A percentile compares a stretch with the other conserved stretches of the same genome.
phyloP scores from a whole-genome alignment of 2,329 filamentous ascomycete species.

The Nigrospora osmanthi region DNA sequence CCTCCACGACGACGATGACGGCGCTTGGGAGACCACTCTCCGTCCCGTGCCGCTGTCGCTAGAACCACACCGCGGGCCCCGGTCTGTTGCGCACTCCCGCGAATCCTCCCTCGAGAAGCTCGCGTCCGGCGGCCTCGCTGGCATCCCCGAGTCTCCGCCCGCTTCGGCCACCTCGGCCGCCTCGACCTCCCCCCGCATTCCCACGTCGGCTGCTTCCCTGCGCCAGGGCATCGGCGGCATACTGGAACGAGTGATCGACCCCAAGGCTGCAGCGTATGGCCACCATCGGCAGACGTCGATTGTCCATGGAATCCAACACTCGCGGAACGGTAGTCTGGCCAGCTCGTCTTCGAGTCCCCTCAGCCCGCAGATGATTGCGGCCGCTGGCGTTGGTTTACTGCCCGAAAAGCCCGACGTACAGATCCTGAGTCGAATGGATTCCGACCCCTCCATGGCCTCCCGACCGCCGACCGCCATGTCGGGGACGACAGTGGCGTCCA shows the following conservation, averaged over 20 bases:
- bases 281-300: slow-evolving; percentile 97
- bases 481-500: slow-evolving; percentile 27
- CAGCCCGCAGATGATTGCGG: slow-evolving; percentile 78
- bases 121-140: slow-evolving; percentile 23
- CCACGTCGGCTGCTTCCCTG: slow-evolving; percentile 26
- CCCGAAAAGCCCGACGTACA: slow-evolving; percentile 45
- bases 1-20: slow-evolving; percentile 33
- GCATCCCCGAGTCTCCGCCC: slow-evolving; percentile 22
- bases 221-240: slow-evolving; percentile 32
- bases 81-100: slow-evolving; percentile 43
- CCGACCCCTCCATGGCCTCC: slow-evolving; percentile 28
- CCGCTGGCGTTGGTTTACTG: slow-evolving; percentile 49
- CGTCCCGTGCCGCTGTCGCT: slow-evolving; percentile 30
- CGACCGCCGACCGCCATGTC: slow-evolving; percentile 42
- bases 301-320: slow-evolving; percentile 92
- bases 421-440: slow-evolving; percentile 36
- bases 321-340: slow-evolving; percentile 77
- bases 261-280: slow-evolving; percentile 56
- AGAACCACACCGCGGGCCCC: slow-evolving; percentile 22
- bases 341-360: slow-evolving; percentile 77
- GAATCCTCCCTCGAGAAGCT: slow-evolving; percentile 52
- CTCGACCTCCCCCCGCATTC: slow-evolving; percentile 28
- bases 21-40: slow-evolving; percentile 42
- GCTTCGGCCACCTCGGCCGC: slow-evolving; percentile 14
- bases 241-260: slow-evolving; percentile 46